Conservation (phyloP, 441 rosid genomes). For the Macaranga tanarius region DNA sequence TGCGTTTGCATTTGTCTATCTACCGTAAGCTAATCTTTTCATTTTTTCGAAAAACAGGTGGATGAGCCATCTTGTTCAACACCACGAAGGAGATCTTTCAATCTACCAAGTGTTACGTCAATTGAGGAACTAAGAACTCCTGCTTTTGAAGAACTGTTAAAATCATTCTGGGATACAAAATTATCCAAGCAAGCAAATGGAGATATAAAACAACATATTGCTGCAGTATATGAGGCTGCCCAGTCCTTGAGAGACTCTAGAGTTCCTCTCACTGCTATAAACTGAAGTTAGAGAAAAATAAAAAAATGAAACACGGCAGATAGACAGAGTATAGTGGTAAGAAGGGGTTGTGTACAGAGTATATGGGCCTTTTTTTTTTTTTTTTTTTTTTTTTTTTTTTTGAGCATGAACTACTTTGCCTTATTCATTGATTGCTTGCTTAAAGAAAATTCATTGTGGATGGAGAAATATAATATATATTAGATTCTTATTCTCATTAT, state of each 20-base stretch:
- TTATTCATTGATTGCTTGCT: constrained; percentile 37
- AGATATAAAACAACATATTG: constrained; percentile 61
- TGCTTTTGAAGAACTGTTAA: constrained; percentile 76
- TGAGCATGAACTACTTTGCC: neutral
- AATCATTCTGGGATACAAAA: constrained; percentile 65
- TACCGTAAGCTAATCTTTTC: neutral
- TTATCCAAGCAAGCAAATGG: constrained; percentile 66
- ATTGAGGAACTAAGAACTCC: constrained; percentile 93
- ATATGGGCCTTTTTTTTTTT: neutral
- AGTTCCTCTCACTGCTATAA: constrained; percentile 87
- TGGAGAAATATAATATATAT: constrained; percentile 25
- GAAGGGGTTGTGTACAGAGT: constrained; percentile 35
- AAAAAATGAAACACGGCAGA: neutral
- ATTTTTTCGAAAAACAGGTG: constrained; percentile 43
- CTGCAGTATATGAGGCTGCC: constrained; percentile 55
- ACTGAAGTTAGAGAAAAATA: constrained; percentile 30
- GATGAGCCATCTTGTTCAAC: constrained; percentile 97
- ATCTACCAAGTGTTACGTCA: constrained; percentile 74
- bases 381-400: too few species aligned
- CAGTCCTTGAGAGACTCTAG: constrained; percentile 74
- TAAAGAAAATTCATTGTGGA: constrained; percentile 17
- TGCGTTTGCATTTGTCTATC: neutral
- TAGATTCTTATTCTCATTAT: neutral
- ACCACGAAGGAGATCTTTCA: constrained; percentile 73
- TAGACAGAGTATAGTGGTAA: constrained; percentile 18